Percentiles rank a stretch among this genome's conserved stretches.
Evolutionary conservation across 1,284 basidiomycete genomes (phyloP).

Genomic region (Trichosporon coremiiforme): DNA sequence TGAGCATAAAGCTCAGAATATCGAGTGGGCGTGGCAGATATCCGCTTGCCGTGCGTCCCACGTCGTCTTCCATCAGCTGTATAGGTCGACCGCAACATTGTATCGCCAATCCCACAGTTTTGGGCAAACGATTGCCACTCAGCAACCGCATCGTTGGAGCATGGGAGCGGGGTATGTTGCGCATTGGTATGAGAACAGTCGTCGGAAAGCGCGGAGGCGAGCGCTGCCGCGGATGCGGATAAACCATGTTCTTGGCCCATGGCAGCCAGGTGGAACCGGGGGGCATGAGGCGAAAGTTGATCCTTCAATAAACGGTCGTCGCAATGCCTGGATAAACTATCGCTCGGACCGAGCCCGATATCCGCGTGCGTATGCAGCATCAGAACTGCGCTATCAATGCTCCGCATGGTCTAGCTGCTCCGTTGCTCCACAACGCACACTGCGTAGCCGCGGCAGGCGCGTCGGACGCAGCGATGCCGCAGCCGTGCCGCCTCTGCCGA

Average conservation of each 20-base stretch:
- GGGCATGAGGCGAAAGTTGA: background rate
- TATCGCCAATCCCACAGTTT: no score
- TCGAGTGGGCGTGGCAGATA: no score
- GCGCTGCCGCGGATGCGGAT: background rate
- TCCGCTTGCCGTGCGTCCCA: no score
- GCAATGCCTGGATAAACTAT: background rate
- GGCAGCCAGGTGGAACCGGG: no score
- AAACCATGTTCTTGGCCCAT: background rate
- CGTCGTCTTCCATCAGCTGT: no score
- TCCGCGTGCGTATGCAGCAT: background rate
- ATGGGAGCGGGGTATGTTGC: no score
- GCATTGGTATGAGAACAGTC: no score
- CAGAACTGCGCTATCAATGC: background rate
- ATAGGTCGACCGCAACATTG: no score
- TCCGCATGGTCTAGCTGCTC: background rate
- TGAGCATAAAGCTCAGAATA: no score
- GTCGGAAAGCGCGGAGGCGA: background rate
- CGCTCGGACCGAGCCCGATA: background rate
- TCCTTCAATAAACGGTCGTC: background rate
- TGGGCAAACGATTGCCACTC: no score
- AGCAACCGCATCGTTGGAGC: no score
- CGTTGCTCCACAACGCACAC: background rate
- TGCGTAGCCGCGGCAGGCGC: background rate
- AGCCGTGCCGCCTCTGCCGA: background rate
- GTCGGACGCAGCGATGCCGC: background rate